Base-by-base conservation (phyloP, 352 stramenopile genomes). In the Phytophthora macrochlamydospora region DNA sequence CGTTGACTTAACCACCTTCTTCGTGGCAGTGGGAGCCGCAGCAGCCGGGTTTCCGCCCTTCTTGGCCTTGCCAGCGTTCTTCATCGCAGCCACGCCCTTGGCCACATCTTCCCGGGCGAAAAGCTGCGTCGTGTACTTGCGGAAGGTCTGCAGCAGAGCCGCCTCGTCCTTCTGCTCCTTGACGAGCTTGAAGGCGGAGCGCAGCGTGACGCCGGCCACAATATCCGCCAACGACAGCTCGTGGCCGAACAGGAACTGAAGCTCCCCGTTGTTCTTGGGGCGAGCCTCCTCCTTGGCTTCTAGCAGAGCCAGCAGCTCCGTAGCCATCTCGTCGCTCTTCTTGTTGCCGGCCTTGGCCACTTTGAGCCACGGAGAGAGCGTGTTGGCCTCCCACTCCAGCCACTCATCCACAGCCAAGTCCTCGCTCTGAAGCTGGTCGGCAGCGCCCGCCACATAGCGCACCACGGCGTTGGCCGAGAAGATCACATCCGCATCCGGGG, bases 351-450 rank as follows among this genome's bases (percentile, higher is more conserved):
- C 88, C 71, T 86, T 85, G 57, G 66, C 69, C 72, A 81, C 78
- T 29, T 55, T 69, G 51, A 92, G 70, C 79, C 79, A 92, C 12
- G 77, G 82, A 33, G 73, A 56, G 37, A 92, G 75, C 59, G 85
- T 76, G 35, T 87, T 78, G 53, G 77, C 79, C 66, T 95, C 87
- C 87, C 87, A 95, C 57, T 91, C 84, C 30, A 95, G 30, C 79
- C 84, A 95, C 51, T 95, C 87, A 59, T 95, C 85, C 38, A 95
- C 84, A 2, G 83, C 79, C 35, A 94, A 62, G 51, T 95, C 85
- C 5, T 95, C 83, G 42, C 70, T 75, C 53, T 90, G 74, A 33
- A 95, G 69, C 59, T 76, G 59, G 24, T 73, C 55, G n/a, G 71
- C 68, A n/a, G 79, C 69, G 7, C 72, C 67, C 42, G 85, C 83